Evolutionary conservation across 2,329 filamentous ascomycete genomes (phyloP).

Genomic region (Hypoxylon sp.): DNA sequence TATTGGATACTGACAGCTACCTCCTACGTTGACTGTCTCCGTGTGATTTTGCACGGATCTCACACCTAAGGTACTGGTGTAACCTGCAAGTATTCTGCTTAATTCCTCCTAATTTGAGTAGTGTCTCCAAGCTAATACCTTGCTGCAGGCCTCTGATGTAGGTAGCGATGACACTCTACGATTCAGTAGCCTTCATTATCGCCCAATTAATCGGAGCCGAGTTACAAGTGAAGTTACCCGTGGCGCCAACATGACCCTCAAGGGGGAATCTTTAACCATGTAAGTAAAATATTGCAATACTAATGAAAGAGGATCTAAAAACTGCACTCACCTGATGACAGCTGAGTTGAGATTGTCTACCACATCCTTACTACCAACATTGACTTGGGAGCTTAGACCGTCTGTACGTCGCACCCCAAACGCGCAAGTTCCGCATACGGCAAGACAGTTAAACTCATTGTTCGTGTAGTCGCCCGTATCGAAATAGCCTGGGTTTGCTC

Average conservation of each 20-base stretch:
- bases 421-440: slow-evolving; percentile 24
- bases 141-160: too few species aligned
- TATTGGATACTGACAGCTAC: too few species aligned
- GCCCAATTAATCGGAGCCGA: slow-evolving; percentile 26
- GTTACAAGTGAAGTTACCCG: slow-evolving; percentile 27
- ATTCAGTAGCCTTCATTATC: slow-evolving; percentile 18
- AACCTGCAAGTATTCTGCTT: too few species aligned
- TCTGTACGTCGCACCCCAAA: slow-evolving; percentile 29
- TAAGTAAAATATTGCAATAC: not conserved
- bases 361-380: slow-evolving; percentile 31
- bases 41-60: too few species aligned
- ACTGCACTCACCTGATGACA: slow-evolving; percentile 11
- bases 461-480: slow-evolving; percentile 21
- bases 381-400: slow-evolving; percentile 12
- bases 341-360: slow-evolving; percentile 26
- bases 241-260: slow-evolving; percentile 23
- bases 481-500: slow-evolving; percentile 19
- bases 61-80: too few species aligned
- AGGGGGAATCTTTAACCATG: slow-evolving; percentile 24
- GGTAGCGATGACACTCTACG: too few species aligned
- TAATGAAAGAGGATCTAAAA: not conserved
- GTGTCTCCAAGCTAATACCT: too few species aligned
- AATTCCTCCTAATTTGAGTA: too few species aligned
- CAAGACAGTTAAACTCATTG: slow-evolving; percentile 14
- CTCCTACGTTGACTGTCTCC: too few species aligned